Evolutionary conservation across 2,329 filamentous ascomycete genomes (phyloP).

Genomic region (Xylaria arbuscula): DNA sequence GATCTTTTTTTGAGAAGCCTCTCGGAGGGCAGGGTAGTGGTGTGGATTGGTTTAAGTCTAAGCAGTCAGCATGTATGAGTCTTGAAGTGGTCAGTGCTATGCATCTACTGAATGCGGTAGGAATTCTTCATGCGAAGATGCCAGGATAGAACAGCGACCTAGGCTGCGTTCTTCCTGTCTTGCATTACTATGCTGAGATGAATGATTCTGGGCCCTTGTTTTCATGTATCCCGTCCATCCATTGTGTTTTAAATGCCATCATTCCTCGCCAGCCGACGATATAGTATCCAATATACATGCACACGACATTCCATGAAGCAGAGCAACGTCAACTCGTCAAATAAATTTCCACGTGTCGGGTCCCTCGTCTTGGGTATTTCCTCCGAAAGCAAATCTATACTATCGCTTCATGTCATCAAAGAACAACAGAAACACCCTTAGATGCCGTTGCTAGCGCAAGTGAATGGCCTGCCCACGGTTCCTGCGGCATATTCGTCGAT

Average conservation of each 20-base stretch:
- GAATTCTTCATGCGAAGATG: constrained; percentile 44
- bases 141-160: constrained; percentile 31
- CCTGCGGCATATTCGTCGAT: constrained; percentile 75
- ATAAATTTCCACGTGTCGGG: background rate
- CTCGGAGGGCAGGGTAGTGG: too few species aligned
- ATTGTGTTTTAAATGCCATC: background rate
- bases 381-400: constrained; percentile 34
- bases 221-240: constrained; percentile 16
- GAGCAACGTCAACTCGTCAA: constrained; percentile 2
- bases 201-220: constrained; percentile 9
- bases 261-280: background rate
- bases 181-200: constrained; percentile 47
- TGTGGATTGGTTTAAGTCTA: background rate
- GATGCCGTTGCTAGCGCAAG: constrained; percentile 75
- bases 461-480: constrained; percentile 77
- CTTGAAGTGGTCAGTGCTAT: constrained; percentile 9
- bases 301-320: constrained; percentile 8
- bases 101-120: constrained; percentile 41
- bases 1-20: background rate
- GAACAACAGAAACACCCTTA: constrained; percentile 46
- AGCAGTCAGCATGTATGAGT: background rate
- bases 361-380: constrained; percentile 39
- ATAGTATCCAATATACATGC: constrained; percentile 21
- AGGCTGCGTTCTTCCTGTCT: constrained; percentile 36
- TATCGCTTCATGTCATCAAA: constrained; percentile 9